Percentiles rank a stretch among this genome's conserved stretches.
Evolutionary conservation across 2,329 filamentous ascomycete genomes (phyloP).

Genomic region (Penicillium polonicum): DNA sequence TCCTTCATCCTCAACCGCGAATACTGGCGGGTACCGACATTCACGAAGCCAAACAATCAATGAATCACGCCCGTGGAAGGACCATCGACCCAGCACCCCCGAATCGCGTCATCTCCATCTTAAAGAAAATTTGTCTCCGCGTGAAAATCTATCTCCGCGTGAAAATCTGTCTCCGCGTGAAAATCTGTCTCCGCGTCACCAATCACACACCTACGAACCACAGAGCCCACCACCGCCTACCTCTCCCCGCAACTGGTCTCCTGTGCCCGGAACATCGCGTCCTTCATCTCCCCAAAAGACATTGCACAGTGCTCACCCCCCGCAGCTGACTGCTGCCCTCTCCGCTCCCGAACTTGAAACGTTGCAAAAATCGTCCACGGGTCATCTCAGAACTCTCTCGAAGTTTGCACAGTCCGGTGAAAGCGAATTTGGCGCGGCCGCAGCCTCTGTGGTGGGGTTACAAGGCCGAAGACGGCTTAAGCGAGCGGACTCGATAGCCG

Average conservation of each 20-base stretch:
- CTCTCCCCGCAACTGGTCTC: constrained; percentile 27
- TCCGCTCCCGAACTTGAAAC: constrained; percentile 72
- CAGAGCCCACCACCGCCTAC: constrained; percentile 23
- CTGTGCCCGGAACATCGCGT: constrained; percentile 31
- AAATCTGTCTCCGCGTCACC: constrained; percentile 28
- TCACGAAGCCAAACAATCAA: constrained; percentile 65
- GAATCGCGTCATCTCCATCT: constrained; percentile 29
- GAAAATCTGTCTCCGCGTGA: constrained; percentile 35
- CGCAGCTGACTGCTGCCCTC: constrained; percentile 48
- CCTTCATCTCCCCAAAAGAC: constrained; percentile 29
- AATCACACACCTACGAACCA: constrained; percentile 18
- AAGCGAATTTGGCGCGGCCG: constrained; percentile 69
- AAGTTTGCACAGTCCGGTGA: constrained; percentile 73
- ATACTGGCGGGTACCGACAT: constrained; percentile 39
- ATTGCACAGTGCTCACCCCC: constrained; percentile 31
- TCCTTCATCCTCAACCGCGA: constrained; percentile 40
- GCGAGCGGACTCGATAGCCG: constrained; percentile 57
- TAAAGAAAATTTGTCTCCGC: constrained; percentile 32
- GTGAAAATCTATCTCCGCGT: constrained; percentile 31
- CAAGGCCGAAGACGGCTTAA: constrained; percentile 82
- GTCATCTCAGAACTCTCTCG: constrained; percentile 83
- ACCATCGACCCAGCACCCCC: constrained; percentile 34
- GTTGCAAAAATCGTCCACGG: constrained; percentile 83
- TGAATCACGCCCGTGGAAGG: constrained; percentile 44
- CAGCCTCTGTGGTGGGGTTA: constrained; percentile 83